phyloP scores from a whole-genome alignment of 164 flowering plant species.

The Aristolochia contorta region DNA sequence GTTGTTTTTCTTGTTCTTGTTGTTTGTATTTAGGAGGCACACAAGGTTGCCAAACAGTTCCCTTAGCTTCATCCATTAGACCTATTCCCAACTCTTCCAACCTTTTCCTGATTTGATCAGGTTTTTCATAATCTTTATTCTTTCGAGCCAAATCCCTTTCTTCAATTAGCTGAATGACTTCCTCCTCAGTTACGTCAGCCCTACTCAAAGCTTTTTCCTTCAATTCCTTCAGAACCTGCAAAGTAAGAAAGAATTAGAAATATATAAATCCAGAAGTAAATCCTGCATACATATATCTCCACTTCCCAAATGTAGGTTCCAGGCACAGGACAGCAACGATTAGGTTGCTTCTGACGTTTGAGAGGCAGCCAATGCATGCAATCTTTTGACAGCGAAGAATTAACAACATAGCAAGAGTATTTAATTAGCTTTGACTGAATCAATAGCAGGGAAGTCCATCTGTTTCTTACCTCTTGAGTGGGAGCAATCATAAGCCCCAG shows the following conservation, averaged over 20 bases:
- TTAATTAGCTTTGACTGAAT: background rate
- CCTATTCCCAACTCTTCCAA: constrained; percentile 57
- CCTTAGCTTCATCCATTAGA: constrained; percentile 57
- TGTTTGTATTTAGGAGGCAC: constrained; percentile 26
- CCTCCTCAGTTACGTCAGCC: constrained; percentile 60
- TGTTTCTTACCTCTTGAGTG: constrained; percentile 48
- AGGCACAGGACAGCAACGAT: no score
- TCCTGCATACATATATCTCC: background rate
- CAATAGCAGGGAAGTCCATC: background rate
- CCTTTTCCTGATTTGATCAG: constrained; percentile 63
- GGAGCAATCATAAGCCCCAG: constrained; percentile 50
- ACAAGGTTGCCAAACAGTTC: constrained; percentile 84
- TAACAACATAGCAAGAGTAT: background rate
- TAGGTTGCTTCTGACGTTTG: no score
- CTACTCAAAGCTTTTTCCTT: constrained; percentile 68
- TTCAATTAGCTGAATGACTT: constrained; percentile 40
- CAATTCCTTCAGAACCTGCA: constrained; percentile 68
- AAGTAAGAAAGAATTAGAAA: constrained; percentile 1
- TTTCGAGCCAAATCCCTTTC: constrained; percentile 60
- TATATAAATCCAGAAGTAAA: background rate
- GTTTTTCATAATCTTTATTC: constrained; percentile 41
- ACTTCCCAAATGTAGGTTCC: no score
- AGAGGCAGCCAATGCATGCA: background rate
- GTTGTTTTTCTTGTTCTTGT: no score
- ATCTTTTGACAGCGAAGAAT: background rate